Evolutionary conservation across 352 stramenopile genomes (phyloP).

Genomic region (Phytophthora colocasiae): DNA sequence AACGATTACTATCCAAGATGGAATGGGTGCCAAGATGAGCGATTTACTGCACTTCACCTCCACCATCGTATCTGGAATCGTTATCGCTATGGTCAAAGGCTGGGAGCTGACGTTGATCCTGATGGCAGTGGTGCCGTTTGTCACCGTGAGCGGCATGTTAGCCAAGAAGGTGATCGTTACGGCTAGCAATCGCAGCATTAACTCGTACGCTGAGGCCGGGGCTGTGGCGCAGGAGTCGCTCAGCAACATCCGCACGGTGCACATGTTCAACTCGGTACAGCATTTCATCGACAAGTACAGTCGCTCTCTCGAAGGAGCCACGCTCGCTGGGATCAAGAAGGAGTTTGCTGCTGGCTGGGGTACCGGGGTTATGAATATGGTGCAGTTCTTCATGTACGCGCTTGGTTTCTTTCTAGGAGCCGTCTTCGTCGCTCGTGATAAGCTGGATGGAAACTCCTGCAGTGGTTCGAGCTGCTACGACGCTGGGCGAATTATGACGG

Average conservation of each 20-base stretch:
- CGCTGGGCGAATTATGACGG: constrained; percentile 47
- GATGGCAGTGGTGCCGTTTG: constrained; percentile 52
- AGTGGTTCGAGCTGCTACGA: constrained; percentile 43
- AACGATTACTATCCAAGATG: constrained; percentile 51
- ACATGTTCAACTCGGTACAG: constrained; percentile 59
- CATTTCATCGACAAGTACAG: constrained; percentile 52
- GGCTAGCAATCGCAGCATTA: constrained; percentile 26
- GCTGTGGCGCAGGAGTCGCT: constrained; percentile 57
- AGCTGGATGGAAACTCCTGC: constrained; percentile 39
- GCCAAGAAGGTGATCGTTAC: constrained; percentile 36
- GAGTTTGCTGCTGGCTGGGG: constrained; percentile 44
- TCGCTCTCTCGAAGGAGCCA: constrained; percentile 32
- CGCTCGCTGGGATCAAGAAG: constrained; percentile 47
- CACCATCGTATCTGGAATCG: constrained; percentile 48
- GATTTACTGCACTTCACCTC: constrained; percentile 45
- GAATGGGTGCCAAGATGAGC: constrained; percentile 51
- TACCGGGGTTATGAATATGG: constrained; percentile 48
- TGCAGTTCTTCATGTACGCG: constrained; percentile 53
- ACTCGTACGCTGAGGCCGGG: constrained; percentile 46
- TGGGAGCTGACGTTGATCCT: constrained; percentile 69
- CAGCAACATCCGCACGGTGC: constrained; percentile 63
- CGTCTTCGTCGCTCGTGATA: constrained; percentile 32
- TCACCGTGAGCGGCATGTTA: constrained; percentile 32
- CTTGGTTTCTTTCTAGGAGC: constrained; percentile 65
- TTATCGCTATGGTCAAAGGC: constrained; percentile 52